Conservation (phyloP, 2,329 filamentous ascomycete genomes). For the Stachybotrys chlorohalonatus region DNA sequence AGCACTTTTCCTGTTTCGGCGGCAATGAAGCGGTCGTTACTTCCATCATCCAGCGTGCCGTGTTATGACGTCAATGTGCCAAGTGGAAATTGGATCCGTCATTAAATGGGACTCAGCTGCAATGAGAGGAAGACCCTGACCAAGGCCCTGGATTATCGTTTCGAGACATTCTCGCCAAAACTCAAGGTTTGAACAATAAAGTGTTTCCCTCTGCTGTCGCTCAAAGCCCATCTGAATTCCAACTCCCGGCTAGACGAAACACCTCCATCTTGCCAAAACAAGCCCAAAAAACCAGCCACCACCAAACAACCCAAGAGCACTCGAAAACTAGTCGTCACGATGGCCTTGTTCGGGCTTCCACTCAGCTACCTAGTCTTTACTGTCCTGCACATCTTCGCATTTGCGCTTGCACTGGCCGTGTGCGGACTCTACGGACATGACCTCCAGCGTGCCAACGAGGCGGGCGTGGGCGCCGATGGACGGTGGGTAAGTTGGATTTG, state of each 20-base stretch:
- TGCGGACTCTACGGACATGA: constrained; percentile 71
- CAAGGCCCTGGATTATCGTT: too few relatives aligned
- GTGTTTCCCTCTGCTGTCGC: too few relatives aligned
- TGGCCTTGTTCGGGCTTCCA: constrained; percentile 36
- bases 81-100: too few relatives aligned
- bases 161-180: too few relatives aligned
- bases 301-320: too few relatives aligned
- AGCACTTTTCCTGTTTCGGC: neutral
- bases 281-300: neutral
- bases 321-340: constrained; percentile 12
- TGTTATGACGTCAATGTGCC: too few relatives aligned
- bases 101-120: too few relatives aligned
- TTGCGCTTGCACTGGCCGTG: constrained; percentile 67
- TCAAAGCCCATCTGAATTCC: neutral
- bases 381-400: constrained; percentile 63
- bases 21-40: neutral
- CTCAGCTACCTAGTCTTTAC: constrained; percentile 46
- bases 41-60: too few relatives aligned
- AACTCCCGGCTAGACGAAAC: neutral
- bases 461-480: constrained; percentile 43
- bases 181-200: too few relatives aligned
- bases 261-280: too few relatives aligned
- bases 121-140: too few relatives aligned
- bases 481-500: constrained; percentile 55
- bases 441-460: constrained; percentile 43